Evolutionary conservation across 2,329 filamentous ascomycete species (phyloP), one percentile per base, ranked within the genome.

Genomic region (Trichoderma harzianum): DNA sequence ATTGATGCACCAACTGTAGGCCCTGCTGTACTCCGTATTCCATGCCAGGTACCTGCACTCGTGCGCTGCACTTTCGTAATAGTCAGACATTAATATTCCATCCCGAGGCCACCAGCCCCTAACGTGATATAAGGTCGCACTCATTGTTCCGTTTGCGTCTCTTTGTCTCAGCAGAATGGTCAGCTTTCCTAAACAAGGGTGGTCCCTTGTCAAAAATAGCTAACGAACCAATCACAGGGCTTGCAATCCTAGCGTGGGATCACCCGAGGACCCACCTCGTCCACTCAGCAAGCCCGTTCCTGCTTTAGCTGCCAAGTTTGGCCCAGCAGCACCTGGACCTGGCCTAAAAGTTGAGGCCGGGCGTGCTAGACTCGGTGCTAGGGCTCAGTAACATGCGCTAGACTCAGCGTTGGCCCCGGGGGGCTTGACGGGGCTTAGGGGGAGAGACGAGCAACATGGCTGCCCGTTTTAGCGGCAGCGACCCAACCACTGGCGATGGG

Each of bases 231-330:
- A 72, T 72, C 16, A 55, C 12, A 30, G 10, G 6, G 12, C 47
- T 36, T 32, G 5, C 11, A 63, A 12, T 18, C 18, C 64, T 60
- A 64, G 67, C 28, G 71, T 65, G 47, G 71, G 60, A 69, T 57
- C 66, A 70, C 61, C 66, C 57, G 57, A 57, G 51, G 43, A n/a
- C 7, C 71, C 67, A 61, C 51, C 28, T 16, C 60, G 60, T 43
- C 71, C 71, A 72, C 71, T 72, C 60, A 72, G 71, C 58, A 30
- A 47, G 53, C 55, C 58, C 61, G 71, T 72, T 70, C 71, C 71
- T 72, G 71, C 71, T 72, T 72, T 72, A 72, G 71, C 67, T 69
- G 71, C 71, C 67, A 32, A 72, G 58, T 72, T 58, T 65, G 34
- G 70, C 14, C 64, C 53, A 47, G 47, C 63, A 71, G 26, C 51